Conservation (phyloP, 345 rosid species). For the Trapa bicornis region DNA sequence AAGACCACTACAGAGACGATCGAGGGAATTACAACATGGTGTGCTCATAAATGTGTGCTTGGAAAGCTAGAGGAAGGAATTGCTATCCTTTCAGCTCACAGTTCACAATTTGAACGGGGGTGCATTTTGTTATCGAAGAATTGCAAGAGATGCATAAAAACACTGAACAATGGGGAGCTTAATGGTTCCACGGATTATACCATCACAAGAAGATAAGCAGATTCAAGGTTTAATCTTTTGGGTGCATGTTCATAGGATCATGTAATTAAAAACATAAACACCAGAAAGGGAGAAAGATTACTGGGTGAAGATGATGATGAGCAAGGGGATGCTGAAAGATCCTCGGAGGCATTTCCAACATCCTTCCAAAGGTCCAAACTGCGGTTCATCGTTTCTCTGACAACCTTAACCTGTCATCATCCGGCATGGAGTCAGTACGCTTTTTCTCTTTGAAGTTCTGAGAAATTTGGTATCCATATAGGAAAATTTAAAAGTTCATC, state of each 20-base stretch:
- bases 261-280: not conserved
- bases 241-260: not conserved
- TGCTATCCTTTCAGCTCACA: not conserved
- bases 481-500: not conserved
- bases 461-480: not conserved
- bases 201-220: not conserved
- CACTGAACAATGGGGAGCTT: not conserved
- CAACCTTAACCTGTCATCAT: slow-evolving; percentile 53
- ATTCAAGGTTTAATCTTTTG: not conserved
- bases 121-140: no score
- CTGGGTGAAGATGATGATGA: slow-evolving; percentile 35
- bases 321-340: slow-evolving; percentile 24
- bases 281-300: slow-evolving; percentile 7
- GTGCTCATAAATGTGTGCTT: no score
- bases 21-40: not conserved
- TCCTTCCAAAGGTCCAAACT: slow-evolving; percentile 68
- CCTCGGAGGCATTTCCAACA: slow-evolving; percentile 36
- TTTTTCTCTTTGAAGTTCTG: not conserved
- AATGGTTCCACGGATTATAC: not conserved
- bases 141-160: not conserved
- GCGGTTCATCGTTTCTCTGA: slow-evolving; percentile 80
- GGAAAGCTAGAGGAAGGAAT: not conserved
- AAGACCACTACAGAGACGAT: not conserved
- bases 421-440: not conserved
- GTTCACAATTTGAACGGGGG: not conserved